Conservation (phyloP, 768 basidiomycete species). For the Leccinum aurantiacum region DNA sequence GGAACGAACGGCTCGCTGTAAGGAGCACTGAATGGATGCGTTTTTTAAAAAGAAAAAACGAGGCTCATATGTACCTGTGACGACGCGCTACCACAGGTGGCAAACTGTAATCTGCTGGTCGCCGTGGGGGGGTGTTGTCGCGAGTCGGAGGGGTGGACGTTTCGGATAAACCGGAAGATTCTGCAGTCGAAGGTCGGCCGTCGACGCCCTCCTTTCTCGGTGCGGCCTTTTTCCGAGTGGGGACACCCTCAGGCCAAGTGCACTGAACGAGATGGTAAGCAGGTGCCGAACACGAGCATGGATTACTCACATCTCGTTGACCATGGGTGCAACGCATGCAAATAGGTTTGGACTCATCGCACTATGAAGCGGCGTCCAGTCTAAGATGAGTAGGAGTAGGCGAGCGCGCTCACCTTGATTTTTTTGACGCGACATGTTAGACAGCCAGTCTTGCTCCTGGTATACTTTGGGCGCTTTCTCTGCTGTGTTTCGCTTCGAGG, state of each 20-base stretch:
- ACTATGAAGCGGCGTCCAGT: slow-evolving; percentile 44
- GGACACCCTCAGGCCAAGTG: slow-evolving; percentile 82
- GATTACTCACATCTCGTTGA: slow-evolving; percentile 66
- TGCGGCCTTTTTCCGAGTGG: slow-evolving; percentile 64
- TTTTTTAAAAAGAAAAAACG: background rate
- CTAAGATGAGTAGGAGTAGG: background rate
- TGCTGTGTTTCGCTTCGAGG: slow-evolving; percentile 51
- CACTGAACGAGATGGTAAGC: slow-evolving; percentile 46
- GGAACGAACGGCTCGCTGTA: slow-evolving; percentile 47
- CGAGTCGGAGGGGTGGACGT: slow-evolving; percentile 71
- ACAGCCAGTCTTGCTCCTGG: slow-evolving; percentile 92
- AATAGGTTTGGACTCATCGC: slow-evolving; percentile 86
- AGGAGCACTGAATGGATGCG: slow-evolving; percentile 8
- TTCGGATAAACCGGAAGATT: slow-evolving; percentile 70
- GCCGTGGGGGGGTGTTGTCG: slow-evolving; percentile 61
- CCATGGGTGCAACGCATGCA: slow-evolving; percentile 87
- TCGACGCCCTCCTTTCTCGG: slow-evolving; percentile 59
- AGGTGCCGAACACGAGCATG: slow-evolving; percentile 5
- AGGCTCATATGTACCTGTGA: slow-evolving; percentile 33
- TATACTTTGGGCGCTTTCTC: slow-evolving; percentile 89
- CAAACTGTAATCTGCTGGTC: slow-evolving; percentile 42
- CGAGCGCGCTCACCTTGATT: slow-evolving; percentile 68
- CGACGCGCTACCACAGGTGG: slow-evolving; percentile 41
- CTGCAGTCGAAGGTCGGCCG: slow-evolving; percentile 71
- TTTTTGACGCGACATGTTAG: slow-evolving; percentile 92